These are phyloP conservation scores for Gossypium ekmanianum DNA, from an alignment of 345 rosid species.

Conservation along the genomic window DNA sequence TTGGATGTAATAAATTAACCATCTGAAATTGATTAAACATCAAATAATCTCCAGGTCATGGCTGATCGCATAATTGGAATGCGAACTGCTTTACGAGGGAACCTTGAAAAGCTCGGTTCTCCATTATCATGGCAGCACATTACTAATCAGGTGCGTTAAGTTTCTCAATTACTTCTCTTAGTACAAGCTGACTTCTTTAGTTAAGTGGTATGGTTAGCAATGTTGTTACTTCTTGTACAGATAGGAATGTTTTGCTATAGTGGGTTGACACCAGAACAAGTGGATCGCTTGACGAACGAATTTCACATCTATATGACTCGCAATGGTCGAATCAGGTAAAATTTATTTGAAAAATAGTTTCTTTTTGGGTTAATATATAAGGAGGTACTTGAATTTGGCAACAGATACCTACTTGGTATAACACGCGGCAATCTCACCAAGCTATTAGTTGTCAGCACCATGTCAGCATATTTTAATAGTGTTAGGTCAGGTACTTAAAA, in stretches of 20 bases:
- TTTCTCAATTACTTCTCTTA: neutral
- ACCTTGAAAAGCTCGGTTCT: constrained; percentile 81
- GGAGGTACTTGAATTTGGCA: too few relatives aligned
- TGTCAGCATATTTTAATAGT: too few relatives aligned
- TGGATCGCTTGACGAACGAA: constrained; percentile 70
- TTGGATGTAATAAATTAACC: neutral
- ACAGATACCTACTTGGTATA: too few relatives aligned
- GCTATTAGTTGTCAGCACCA: too few relatives aligned
- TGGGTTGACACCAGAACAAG: constrained; percentile 88
- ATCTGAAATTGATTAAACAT: neutral
- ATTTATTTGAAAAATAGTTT: neutral
- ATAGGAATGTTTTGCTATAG: constrained; percentile 98
- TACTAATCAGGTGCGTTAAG: constrained; percentile 61
- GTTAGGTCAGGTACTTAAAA: too few relatives aligned
- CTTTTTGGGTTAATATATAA: too few relatives aligned
- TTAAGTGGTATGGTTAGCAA: neutral
- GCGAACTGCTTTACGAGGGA: constrained; percentile 69
- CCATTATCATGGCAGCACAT: constrained; percentile 84
- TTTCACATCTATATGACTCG: constrained; percentile 89
- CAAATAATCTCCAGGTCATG: constrained; percentile 50
- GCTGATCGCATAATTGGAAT: constrained; percentile 95
- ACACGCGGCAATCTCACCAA: too few relatives aligned
- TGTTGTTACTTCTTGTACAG: constrained; percentile 31
- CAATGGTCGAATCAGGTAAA: constrained; percentile 88
- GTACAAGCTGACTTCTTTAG: neutral